Conservation (phyloP, 305 asterid genomes). For the Rubia occidens region DNA sequence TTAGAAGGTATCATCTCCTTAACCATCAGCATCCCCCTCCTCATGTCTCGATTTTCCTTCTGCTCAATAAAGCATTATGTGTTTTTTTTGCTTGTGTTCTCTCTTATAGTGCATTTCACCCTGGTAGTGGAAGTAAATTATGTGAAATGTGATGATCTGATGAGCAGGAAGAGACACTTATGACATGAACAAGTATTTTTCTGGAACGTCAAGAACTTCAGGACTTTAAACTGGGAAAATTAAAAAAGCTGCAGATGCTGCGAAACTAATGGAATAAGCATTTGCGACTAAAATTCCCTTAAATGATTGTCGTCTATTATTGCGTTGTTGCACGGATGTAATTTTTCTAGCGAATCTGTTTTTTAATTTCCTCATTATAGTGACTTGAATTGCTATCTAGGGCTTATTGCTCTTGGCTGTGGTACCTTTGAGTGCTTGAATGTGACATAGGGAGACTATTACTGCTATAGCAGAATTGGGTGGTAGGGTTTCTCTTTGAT, state of each 20-base stretch:
- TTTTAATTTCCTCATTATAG: neutral
- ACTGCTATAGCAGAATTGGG: neutral
- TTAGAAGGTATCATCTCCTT: constrained; percentile 49
- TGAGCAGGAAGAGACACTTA: neutral
- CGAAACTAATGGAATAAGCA: neutral
- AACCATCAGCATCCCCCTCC: neutral
- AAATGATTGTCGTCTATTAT: neutral
- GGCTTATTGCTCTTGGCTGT: neutral
- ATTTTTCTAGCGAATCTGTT: neutral
- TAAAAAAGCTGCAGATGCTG: neutral
- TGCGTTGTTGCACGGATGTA: neutral
- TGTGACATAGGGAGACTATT: neutral
- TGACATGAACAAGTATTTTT: neutral
- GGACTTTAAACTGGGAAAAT: neutral
- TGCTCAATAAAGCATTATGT: neutral
- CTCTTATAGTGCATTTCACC: neutral
- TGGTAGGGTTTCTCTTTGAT: neutral
- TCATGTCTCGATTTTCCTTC: neutral
- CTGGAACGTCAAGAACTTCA: neutral
- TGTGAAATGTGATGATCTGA: neutral
- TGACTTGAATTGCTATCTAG: neutral
- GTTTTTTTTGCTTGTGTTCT: neutral
- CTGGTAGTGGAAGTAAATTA: neutral
- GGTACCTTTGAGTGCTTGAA: neutral
- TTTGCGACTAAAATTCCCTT: neutral